These are phyloP conservation scores for Aspergillus intermedius DNA, from an alignment of 2,329 filamentous ascomycete genomes.

Conservation along the genomic window DNA sequence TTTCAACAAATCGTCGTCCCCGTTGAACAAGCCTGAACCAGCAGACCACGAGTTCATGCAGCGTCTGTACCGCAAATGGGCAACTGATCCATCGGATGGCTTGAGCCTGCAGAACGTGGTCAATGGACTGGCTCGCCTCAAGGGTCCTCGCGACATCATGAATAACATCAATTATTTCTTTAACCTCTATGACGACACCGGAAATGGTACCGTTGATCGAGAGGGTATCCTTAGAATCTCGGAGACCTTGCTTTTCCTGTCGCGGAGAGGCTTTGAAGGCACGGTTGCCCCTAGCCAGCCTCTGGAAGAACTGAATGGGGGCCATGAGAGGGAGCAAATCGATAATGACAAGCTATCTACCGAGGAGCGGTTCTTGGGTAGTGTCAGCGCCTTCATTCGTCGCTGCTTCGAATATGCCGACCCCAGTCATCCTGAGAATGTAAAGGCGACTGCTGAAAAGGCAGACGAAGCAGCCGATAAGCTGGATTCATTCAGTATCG, in stretches of 20 bases:
- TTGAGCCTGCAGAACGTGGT: slow-evolving; percentile 89
- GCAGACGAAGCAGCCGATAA: slow-evolving; percentile 29
- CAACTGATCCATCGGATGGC: slow-evolving; percentile 67
- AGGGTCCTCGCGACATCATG: slow-evolving; percentile 94
- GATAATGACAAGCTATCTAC: slow-evolving; percentile 50
- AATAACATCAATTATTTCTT: slow-evolving; percentile 97
- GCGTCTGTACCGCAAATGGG: slow-evolving; percentile 82
- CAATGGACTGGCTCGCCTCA: slow-evolving; percentile 80
- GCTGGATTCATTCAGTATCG: slow-evolving; percentile 64
- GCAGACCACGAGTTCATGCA: slow-evolving; percentile 93
- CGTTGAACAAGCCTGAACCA: slow-evolving; percentile 61
- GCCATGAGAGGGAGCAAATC: slow-evolving; percentile 27
- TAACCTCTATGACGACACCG: slow-evolving; percentile 89
- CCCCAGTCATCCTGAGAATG: slow-evolving; percentile 68
- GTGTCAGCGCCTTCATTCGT: slow-evolving; percentile 90
- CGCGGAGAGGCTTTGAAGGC: slow-evolving; percentile 76
- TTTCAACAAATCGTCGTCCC: slow-evolving; percentile 42
- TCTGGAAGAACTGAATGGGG: slow-evolving; percentile 44
- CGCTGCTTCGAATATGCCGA: slow-evolving; percentile 98
- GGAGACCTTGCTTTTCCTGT: slow-evolving; percentile 87
- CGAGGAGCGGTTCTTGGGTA: slow-evolving; percentile 84
- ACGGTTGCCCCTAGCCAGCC: slow-evolving; percentile 61
- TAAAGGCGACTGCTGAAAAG: slow-evolving; percentile 26
- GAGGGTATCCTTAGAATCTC: slow-evolving; percentile 94
- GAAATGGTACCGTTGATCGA: slow-evolving; percentile 83